phyloP scores from a whole-genome alignment of 768 basidiomycete genomes.

The Lactarius indigo region DNA sequence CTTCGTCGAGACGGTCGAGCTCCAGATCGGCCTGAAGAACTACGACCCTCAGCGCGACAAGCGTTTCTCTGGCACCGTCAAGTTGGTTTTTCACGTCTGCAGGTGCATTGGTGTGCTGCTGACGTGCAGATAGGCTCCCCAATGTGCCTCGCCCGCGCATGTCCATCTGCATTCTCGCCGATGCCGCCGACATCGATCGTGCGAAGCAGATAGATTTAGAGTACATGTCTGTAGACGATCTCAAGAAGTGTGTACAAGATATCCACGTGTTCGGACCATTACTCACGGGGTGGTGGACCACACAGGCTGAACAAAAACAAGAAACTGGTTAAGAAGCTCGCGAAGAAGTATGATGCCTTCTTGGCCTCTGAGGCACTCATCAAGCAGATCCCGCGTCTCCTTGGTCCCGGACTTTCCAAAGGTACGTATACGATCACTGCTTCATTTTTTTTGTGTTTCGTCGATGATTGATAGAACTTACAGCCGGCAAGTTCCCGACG shows the following conservation, averaged over 20 bases:
- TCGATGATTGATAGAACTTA: not conserved
- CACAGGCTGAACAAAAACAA: conserved; percentile 98
- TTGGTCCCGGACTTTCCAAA: conserved; percentile 99
- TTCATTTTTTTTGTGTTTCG: not conserved
- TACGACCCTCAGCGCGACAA: conserved; percentile 99
- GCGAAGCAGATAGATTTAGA: conserved; percentile 97
- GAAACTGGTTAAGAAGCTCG: conserved; percentile 99
- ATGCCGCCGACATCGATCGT: conserved; percentile 97
- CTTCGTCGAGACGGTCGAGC: conserved; percentile 94
- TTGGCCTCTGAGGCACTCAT: conserved; percentile 94
- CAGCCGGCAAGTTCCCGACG: conserved; percentile 98
- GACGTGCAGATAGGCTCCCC: conserved; percentile 61
- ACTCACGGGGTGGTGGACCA: not conserved
- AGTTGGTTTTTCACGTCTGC: conserved; percentile 47
- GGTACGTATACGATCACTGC: conserved; percentile 43
- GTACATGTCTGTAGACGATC: conserved; percentile 99
- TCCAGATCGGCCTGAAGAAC: conserved; percentile 97
- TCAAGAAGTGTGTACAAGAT: conserved; percentile 79
- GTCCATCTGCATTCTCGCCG: conserved; percentile 99
- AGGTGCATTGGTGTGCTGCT: not conserved
- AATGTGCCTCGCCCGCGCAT: conserved; percentile 98
- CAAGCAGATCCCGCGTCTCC: conserved; percentile 99
- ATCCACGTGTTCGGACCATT: not conserved
- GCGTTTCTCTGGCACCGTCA: conserved; percentile 99
- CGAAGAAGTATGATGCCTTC: conserved; percentile 99